Base-by-base conservation (phyloP, 164 flowering plant species). In the Buxus sempervirens region DNA sequence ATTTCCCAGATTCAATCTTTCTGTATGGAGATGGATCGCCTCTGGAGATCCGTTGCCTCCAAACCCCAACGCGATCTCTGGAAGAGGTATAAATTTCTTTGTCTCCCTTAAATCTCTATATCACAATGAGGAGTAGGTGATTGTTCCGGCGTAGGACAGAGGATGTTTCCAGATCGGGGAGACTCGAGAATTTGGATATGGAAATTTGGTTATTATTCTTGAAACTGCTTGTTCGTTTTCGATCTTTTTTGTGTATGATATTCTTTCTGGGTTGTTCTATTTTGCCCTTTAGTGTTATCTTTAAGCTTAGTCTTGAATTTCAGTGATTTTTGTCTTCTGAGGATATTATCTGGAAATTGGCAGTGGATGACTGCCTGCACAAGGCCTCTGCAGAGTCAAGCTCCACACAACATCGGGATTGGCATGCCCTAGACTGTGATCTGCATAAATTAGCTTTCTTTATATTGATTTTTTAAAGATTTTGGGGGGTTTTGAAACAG, bases 31-130 rank as follows among this genome's bases (percentile, higher is more conserved):
- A 94, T 94, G 98, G 97, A 91, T 51, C 90, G 82, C 8, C 85
- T 88, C 36, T 91, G 93, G 93, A 86, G 98, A 56, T 91, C 98
- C 61, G 73, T 90, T 23, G 72, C 86, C 42, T 79, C 87, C 67
- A 91, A 89, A 58, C 77, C 95, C 23, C 97, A 94, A 66, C 91
- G 98, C 63, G 98, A 94, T 85, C 90, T 94, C 68, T 94, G 98
- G 98, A 90, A 81, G 74, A 82, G 98, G 98, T 88, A 36, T 60
- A 21, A 1, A 15, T 20, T 32, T 48, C 25, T 66, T 32, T 10
- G 58, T 48, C 60, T 12, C 24, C 25, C 49, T 61, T 1, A 23
- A 23, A 9, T 13, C 36, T 63, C 23, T 22, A 0, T 64, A 22
- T 38, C 54, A 54, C 24, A 49, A 54, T 22, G 20, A 25, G 24